Base-by-base conservation (phyloP, 495 filamentous ascomycete species). In the Tirmania nivea region DNA sequence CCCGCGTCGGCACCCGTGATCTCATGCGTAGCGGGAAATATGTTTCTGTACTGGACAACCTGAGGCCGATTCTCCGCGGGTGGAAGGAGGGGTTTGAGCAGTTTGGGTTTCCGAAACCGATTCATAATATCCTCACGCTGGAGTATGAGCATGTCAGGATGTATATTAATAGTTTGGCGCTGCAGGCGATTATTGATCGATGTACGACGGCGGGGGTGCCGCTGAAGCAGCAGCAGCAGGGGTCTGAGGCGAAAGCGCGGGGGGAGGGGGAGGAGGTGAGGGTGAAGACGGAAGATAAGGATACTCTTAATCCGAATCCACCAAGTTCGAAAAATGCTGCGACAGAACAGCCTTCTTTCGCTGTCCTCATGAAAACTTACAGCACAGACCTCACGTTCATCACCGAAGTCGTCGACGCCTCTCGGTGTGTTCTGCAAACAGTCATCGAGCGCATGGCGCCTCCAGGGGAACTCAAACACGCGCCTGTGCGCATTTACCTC, bases 161-260 rank as follows among this genome's bases (percentile, higher is more conserved):
- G 50, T 96, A 95, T 63, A 74, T 94, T 69, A 95, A 95, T 61
- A 92, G 86, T 6, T 73, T 97, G 12, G 85, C 86, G 3, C 69
- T 97, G 11, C 90, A 97, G 69, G 92, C 90, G 6, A 86, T 96
- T 17, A 82, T 95, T 16, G 89, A 95, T 66, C 77, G 89, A 36
- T 94, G 86, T 71, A 88, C 86, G 2, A 20, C 6, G 82, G 73
- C 39, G 85, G 80, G 14, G 17, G 39, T 45, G 3, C 39, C 12
- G 39, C 5, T 11, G 11, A 5, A 75, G 79, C 34, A 69, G 69
- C 20, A 72, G 64, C 17, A 71, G 73, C 52, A 73, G 65, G 17
- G 67, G 57, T 31, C 55, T 66, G 69, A 31, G 54, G 73, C 62
- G 56, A 73, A 65, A 60, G 67, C 57, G 35, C 63, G 60, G 8